A percentile compares a stretch with the other conserved stretches of the same genome.
phyloP scores from a whole-genome alignment of 2,329 filamentous ascomycete genomes.

The Stagonosporopsis cucurbitacearum region DNA sequence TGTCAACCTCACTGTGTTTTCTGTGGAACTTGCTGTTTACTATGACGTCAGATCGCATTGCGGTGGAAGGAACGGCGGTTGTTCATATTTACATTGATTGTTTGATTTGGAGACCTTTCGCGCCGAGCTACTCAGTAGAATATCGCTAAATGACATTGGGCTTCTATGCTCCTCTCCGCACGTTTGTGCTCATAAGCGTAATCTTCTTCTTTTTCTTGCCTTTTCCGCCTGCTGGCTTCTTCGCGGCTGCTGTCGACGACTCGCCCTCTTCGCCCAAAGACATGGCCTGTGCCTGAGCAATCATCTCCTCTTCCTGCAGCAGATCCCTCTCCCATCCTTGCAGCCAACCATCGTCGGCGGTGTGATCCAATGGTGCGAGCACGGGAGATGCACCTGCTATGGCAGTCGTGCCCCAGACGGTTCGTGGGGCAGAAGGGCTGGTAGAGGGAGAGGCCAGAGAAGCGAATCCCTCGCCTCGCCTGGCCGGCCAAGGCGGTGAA shows the following conservation, averaged over 20 bases:
- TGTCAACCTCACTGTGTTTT: not conserved
- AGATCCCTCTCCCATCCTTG: slow-evolving; percentile 83
- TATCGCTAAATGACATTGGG: slow-evolving; percentile 15
- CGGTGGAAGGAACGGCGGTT: slow-evolving; percentile 3
- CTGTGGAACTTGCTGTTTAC: slow-evolving; percentile 13
- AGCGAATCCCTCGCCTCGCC: slow-evolving; percentile 65
- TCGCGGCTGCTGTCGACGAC: slow-evolving; percentile 18
- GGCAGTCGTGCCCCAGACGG: slow-evolving; percentile 89
- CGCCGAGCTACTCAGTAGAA: slow-evolving; percentile 34
- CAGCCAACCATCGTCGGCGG: slow-evolving; percentile 80
- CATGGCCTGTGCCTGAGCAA: slow-evolving; percentile 57
- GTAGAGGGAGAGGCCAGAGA: slow-evolving; percentile 79
- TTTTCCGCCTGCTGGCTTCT: slow-evolving; percentile 55
- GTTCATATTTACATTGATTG: slow-evolving; percentile 18
- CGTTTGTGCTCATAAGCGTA: slow-evolving; percentile 71
- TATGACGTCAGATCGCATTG: slow-evolving; percentile 16
- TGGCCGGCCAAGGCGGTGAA: slow-evolving; percentile 59
- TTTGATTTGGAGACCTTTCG: slow-evolving; percentile 26
- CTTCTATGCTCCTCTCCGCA: slow-evolving; percentile 59
- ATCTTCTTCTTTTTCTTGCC: slow-evolving; percentile 74
- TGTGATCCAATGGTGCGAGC: slow-evolving; percentile 50
- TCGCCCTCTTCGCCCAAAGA: slow-evolving; percentile 39
- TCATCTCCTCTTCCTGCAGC: slow-evolving; percentile 62
- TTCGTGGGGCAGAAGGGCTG: slow-evolving; percentile 76
- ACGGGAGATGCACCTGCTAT: slow-evolving; percentile 66